Evolutionary conservation across 345 rosid genomes (phyloP).

Genomic region (Raphanus raphanistrum): DNA sequence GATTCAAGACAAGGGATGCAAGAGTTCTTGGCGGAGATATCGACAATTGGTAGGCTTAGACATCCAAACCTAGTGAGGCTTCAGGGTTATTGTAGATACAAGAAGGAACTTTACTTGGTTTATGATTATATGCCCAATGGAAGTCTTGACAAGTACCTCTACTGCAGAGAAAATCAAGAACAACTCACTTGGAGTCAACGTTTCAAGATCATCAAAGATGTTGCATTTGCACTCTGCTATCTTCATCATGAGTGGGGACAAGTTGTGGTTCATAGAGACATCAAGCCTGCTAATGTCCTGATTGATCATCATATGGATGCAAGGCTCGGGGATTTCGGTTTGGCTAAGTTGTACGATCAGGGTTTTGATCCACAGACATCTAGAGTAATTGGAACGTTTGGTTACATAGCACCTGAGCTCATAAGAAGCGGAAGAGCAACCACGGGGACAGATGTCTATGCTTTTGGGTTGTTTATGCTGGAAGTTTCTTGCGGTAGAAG

Average conservation of each 20-base stretch:
- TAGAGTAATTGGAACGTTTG: constrained; percentile 41
- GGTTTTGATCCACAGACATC: constrained; percentile 39
- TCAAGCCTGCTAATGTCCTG: constrained; percentile 42
- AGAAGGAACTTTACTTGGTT: constrained; percentile 43
- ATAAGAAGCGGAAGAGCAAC: constrained; percentile 42
- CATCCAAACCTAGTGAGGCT: constrained; percentile 40
- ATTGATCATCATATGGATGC: constrained; percentile 43
- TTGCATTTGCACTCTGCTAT: constrained; percentile 42
- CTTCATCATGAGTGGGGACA: constrained; percentile 53
- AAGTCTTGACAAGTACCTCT: constrained; percentile 48
- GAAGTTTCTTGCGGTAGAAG: constrained; percentile 50
- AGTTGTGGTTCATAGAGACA: constrained; percentile 48
- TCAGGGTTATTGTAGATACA: constrained; percentile 43
- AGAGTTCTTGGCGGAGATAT: constrained; percentile 30
- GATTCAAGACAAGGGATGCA: constrained; percentile 25
- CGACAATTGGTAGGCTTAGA: constrained; percentile 30
- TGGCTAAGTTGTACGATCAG: constrained; percentile 42
- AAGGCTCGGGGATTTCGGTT: constrained; percentile 48
- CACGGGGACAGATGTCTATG: constrained; percentile 38
- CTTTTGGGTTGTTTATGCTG: constrained; percentile 41
- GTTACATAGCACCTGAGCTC: constrained; percentile 48
- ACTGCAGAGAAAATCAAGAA: not conserved
- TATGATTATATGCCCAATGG: constrained; percentile 53
- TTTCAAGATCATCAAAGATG: constrained; percentile 40
- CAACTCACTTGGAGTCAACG: constrained; percentile 43